phyloP scores from a whole-genome alignment of 306 rosid species.

The Trichosanthes cucumerina region DNA sequence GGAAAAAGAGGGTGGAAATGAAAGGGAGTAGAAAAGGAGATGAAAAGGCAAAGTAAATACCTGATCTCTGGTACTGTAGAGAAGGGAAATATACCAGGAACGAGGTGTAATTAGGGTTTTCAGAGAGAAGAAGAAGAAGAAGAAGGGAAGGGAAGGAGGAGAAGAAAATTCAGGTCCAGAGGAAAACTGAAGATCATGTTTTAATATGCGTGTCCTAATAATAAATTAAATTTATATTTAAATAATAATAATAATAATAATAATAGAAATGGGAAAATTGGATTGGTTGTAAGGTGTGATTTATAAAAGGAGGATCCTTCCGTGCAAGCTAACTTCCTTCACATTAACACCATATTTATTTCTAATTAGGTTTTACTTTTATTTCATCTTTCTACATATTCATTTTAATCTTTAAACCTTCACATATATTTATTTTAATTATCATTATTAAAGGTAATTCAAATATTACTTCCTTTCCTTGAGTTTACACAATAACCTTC shows the following conservation, averaged over 20 bases:
- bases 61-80: slow-evolving; percentile 35
- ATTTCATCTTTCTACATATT: neutral
- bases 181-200: slow-evolving; percentile 17
- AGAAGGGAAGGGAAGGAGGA: neutral
- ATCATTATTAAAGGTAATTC: no score
- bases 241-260: neutral
- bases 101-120: slow-evolving; percentile 62
- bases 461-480: no score
- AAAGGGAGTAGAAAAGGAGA: slow-evolving; percentile 1
- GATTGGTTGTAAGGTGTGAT: slow-evolving; percentile 26
- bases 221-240: neutral
- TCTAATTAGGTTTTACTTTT: neutral
- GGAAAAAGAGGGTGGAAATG: neutral
- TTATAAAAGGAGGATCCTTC: no score
- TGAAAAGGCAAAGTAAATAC: slow-evolving; percentile 25
- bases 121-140: slow-evolving; percentile 17
- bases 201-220: neutral
- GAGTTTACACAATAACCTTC: no score
- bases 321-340: neutral
- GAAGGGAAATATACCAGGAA: slow-evolving; percentile 22
- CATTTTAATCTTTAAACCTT: no score
- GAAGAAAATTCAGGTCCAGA: slow-evolving; percentile 35
- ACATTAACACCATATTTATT: neutral
- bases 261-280: slow-evolving; percentile 13
- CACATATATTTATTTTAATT: no score